phyloP scores from a whole-genome alignment of 176 grass and related monocot species.

The Guadua angustifolia region DNA sequence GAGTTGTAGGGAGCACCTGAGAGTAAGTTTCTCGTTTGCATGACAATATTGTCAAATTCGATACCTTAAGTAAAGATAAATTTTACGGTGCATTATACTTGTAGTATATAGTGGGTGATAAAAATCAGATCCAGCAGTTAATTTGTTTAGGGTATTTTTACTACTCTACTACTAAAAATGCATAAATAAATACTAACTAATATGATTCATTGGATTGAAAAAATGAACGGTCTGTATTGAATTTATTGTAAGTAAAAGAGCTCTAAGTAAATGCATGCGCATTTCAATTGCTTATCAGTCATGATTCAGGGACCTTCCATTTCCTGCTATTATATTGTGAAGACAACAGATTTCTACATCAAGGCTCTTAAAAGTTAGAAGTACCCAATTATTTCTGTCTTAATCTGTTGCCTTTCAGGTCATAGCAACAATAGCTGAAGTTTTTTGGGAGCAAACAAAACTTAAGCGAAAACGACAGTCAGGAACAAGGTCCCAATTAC shows the following conservation, averaged over 20 bases:
- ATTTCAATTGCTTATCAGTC: conserved; percentile 25
- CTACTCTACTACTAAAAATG: too few species aligned
- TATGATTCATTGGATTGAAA: too few species aligned
- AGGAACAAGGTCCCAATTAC: conserved; percentile 55
- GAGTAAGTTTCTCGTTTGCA: background rate
- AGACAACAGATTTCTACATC: background rate
- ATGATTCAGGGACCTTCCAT: background rate
- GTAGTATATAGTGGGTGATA: too few species aligned
- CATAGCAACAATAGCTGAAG: conserved; percentile 68
- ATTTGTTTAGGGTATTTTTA: too few species aligned
- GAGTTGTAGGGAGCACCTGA: background rate
- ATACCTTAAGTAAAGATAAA: too few species aligned
- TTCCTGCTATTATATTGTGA: conserved; percentile 4
- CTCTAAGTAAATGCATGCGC: too few species aligned
- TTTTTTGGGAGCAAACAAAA: conserved; percentile 78
- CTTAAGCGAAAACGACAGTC: conserved; percentile 51
- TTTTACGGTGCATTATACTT: too few species aligned
- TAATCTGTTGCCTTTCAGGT: conserved; percentile 60
- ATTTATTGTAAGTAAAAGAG: too few species aligned
- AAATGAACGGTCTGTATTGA: too few species aligned
- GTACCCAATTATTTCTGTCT: background rate
- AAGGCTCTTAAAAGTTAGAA: conserved; percentile 21
- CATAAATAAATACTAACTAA: too few species aligned
- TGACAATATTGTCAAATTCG: background rate
- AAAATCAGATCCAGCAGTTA: too few species aligned